Evolutionary conservation across 768 basidiomycete genomes (phyloP), one percentile per base, ranked within the genome.

Genomic region (Boletus eberwhitei): DNA sequence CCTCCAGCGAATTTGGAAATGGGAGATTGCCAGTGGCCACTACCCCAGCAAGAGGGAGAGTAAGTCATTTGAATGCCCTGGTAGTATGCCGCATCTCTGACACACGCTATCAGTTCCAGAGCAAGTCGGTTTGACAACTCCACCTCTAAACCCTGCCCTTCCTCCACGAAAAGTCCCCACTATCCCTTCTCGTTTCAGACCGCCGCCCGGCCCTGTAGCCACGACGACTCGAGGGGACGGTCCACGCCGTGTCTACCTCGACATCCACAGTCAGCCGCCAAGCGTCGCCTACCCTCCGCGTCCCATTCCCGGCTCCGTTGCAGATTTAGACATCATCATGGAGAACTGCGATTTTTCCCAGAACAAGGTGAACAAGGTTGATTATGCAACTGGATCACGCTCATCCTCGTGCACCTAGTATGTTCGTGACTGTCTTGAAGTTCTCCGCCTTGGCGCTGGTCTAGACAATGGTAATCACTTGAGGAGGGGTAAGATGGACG

Each of bases 341-440:
- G 87, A 93, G 40, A 84, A 94, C 62, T 99, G 97, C 68, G 92
- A 96, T 73, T 97, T 94, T 69, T 84, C 85, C 16, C 78, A 83
- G 58, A 79, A 82, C 62, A 90, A 91, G 78, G 90, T 88, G 48
- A 57, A 29, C 22, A 14, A 24, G 52, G 40, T 44, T 26, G 17
- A 38, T 48, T 44, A 11, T 34, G 3, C 21, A 37, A 38, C 16
- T 38, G 29, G 35, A 31, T 51, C 54, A 50, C 11, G 26, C 55
- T 62, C 54, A 68, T 49, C 58, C 16, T 42, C 24, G 26, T 43
- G 34, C 24, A 42, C 31, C 21, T 66, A 97, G 90, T 95, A 90
- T 73, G 96, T 98, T n/a, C 86, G 96, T 38, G 97, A 98, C 68
- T 99, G 97, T 64, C 77, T 99, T 38, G 95, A 98, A 71, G 86